Evolutionary conservation across 2,329 filamentous ascomycete genomes (phyloP), one percentile per base, ranked within the genome.

Genomic region (Ceratocystis papillata): DNA sequence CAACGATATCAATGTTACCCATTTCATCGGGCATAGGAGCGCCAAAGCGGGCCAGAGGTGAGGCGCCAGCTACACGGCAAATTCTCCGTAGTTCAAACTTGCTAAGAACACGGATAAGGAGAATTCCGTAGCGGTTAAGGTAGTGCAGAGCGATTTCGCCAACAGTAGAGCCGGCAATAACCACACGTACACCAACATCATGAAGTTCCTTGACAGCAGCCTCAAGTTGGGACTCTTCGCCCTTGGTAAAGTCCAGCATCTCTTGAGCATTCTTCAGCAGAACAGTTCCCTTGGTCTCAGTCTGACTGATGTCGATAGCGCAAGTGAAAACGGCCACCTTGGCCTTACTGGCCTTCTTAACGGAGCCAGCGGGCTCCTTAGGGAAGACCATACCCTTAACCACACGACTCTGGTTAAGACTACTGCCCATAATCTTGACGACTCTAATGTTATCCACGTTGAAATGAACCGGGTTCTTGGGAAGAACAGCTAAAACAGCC

Each of bases 11-110:
- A 69, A 99, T 86, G 72, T 79, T 88, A 70, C 94, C 94, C 92
- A 96, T 97, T 81, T 99, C 94, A 72, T 99, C 94, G n/a, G 95
- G 94, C 94, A 99, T 99, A 57, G 94, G 94, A 17, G 95, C 94
- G 70, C 94, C 94, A 61, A 99, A 82, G 72, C 94, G 88, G 64
- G 95, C 95, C 69, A 99, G 83, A n/a, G 94, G 94, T 15, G 94
- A 96, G 66, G 94, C 94, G 69, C 93, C 93, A 64, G 97, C 93
- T 28, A 99, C 94, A 69, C 94, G 88, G 82, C 95, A 99, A 73
- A 97, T 81, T 73, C 94, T 85, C 71, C 94, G 87, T 68, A 99
- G 85, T 79, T 99, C 94, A 73, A 97, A 99, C 78, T 99, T 99
- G 79, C 91, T 96, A 73, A 97, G 85, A 71, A 99, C 87, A 78